Conservation (phyloP, 2,329 filamentous ascomycete genomes). For the Blastomyces gilchristii region DNA sequence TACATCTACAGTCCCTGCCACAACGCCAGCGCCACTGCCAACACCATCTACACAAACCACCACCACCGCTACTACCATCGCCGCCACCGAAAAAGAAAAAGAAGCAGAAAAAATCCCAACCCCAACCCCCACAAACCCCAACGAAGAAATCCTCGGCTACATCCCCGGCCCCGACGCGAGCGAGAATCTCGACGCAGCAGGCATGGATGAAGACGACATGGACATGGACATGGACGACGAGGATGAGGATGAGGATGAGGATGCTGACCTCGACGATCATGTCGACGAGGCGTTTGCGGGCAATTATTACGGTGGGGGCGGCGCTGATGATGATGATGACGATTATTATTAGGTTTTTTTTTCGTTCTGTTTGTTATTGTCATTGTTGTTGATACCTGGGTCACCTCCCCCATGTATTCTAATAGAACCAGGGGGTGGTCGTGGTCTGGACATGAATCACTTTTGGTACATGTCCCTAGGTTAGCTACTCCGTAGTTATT, state of each 20-base stretch:
- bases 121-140: constrained; percentile 11
- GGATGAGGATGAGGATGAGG: constrained; percentile 23
- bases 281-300: constrained; percentile 31
- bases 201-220: constrained; percentile 20
- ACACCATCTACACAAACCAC: constrained; percentile 12
- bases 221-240: constrained; percentile 19
- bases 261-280: constrained; percentile 21
- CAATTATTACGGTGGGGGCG: constrained; percentile 25
- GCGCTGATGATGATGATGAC: constrained; percentile 29
- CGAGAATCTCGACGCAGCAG: constrained; percentile 19
- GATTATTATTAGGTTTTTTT: constrained; percentile 14
- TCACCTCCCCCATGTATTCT: too few relatives aligned
- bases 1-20: not conserved
- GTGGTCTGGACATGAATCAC: too few relatives aligned
- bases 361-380: not conserved
- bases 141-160: constrained; percentile 21
- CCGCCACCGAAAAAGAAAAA: constrained; percentile 8
- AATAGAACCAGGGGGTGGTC: too few relatives aligned
- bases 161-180: constrained; percentile 16
- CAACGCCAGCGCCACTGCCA: not conserved
- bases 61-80: constrained; percentile 10
- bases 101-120: not conserved
- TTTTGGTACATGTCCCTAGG: too few relatives aligned
- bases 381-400: not conserved
- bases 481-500: too few relatives aligned